A percentile compares a stretch with the other conserved stretches of the same genome.
These are phyloP conservation scores for Suillus paluster DNA, from an alignment of 768 basidiomycete genomes.

Conservation along the genomic window DNA sequence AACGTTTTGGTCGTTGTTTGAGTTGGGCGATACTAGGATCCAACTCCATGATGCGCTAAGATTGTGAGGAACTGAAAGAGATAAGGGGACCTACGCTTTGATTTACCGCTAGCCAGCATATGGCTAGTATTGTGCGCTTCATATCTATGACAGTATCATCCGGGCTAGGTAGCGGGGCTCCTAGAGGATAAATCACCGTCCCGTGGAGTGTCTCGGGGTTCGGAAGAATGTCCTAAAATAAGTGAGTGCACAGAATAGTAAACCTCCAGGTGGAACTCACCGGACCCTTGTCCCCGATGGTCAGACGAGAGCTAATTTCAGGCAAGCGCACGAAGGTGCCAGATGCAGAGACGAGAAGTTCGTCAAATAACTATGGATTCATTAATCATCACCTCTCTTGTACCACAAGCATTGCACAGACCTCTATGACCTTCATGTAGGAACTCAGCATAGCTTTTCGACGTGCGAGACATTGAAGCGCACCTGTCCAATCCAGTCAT, in stretches of 20 bases:
- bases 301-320: slow-evolving; percentile 76
- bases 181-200: slow-evolving; percentile 50
- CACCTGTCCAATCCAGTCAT: slow-evolving; percentile 92
- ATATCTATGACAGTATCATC: slow-evolving; percentile 73
- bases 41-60: slow-evolving; percentile 49
- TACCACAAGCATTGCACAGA: slow-evolving; percentile 36
- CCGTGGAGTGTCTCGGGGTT: slow-evolving; percentile 50
- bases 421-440: slow-evolving; percentile 69
- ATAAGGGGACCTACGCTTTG: slow-evolving; percentile 62
- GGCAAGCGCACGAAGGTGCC: slow-evolving; percentile 72
- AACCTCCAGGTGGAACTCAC: slow-evolving; percentile 45
- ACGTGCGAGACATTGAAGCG: slow-evolving; percentile 25
- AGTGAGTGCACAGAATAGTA: slow-evolving; percentile 9
- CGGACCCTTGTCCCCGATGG: slow-evolving; percentile 75
- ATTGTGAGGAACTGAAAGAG: slow-evolving; percentile 7
- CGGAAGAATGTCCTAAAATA: slow-evolving; percentile 67
- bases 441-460: slow-evolving; percentile 7
- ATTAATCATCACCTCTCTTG: slow-evolving; percentile 3
- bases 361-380: slow-evolving; percentile 73
- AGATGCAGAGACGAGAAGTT: slow-evolving; percentile 74
- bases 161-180: slow-evolving; percentile 45
- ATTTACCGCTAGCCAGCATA: slow-evolving; percentile 88
- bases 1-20: slow-evolving; percentile 68
- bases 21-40: slow-evolving; percentile 55
- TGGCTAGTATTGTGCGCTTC: slow-evolving; percentile 75